Percentiles rank a stretch among this genome's conserved stretches.
These are phyloP conservation scores for Dendrobium officinale DNA, from an alignment of 106 monocot genomes.

Conservation along the genomic window DNA sequence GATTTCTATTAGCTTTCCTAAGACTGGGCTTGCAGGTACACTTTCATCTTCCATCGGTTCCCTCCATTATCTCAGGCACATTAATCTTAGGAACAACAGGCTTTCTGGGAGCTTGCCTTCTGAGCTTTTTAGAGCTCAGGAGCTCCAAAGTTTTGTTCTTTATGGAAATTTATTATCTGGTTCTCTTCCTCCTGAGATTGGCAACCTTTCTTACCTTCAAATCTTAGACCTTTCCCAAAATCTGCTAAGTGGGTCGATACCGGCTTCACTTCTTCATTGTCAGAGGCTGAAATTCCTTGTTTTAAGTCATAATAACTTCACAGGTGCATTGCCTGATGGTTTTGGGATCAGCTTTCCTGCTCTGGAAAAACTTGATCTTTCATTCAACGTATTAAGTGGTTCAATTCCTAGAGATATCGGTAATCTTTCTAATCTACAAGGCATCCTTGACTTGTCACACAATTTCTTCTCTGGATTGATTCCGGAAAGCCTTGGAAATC, in stretches of 20 bases:
- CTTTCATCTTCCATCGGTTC: slow-evolving; percentile 4
- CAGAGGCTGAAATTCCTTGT: slow-evolving; percentile 20
- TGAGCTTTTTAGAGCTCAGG: background rate
- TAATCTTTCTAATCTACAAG: slow-evolving; percentile 26
- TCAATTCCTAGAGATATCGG: slow-evolving; percentile 31
- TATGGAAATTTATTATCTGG: slow-evolving; percentile 37
- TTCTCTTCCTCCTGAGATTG: slow-evolving; percentile 25
- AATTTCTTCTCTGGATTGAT: slow-evolving; percentile 44
- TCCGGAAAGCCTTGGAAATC: slow-evolving; percentile 31
- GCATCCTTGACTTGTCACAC: slow-evolving; percentile 40
- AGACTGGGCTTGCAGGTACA: background rate
- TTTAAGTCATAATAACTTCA: slow-evolving; percentile 20
- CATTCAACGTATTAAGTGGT: slow-evolving; percentile 32
- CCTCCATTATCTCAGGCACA: slow-evolving; percentile 9
- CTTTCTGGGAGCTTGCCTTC: background rate
- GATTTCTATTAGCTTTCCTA: slow-evolving; percentile 4
- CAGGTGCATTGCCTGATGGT: background rate
- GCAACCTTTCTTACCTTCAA: slow-evolving; percentile 21
- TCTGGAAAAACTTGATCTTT: slow-evolving; percentile 33
- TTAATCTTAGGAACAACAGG: slow-evolving; percentile 9
- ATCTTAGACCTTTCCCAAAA: slow-evolving; percentile 44
- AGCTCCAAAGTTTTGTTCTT: slow-evolving; percentile 14
- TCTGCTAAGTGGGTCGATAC: slow-evolving; percentile 31
- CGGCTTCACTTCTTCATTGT: slow-evolving; percentile 16
- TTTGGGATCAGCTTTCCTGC: slow-evolving; percentile 4